These are phyloP conservation scores for Penicillium desertorum DNA, from an alignment of 495 filamentous ascomycete genomes.

Conservation along the genomic window DNA sequence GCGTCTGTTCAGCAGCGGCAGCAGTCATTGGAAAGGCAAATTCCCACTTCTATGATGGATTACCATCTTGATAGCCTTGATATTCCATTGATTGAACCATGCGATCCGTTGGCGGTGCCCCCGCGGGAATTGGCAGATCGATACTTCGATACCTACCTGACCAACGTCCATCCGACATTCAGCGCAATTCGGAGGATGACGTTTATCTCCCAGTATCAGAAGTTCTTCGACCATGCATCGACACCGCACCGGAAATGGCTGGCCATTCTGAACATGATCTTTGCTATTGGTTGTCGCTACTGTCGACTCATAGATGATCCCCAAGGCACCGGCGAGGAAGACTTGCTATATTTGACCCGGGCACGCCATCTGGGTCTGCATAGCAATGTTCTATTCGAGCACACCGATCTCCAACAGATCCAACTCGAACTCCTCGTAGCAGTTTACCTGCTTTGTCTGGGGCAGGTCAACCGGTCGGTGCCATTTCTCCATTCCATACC, in stretches of 20 bases:
- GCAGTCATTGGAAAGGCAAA: conserved; percentile 3
- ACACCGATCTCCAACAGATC: conserved; percentile 59
- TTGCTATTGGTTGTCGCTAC: conserved; percentile 59
- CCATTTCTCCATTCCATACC: neutral
- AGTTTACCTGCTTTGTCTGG: conserved; percentile 59
- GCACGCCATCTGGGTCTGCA: conserved; percentile 55
- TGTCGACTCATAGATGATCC: conserved; percentile 44
- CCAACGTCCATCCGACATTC: conserved; percentile 56
- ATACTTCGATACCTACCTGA: conserved; percentile 56
- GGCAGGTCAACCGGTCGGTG: conserved; percentile 60
- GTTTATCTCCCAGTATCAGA: conserved; percentile 43
- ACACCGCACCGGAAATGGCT: conserved; percentile 49
- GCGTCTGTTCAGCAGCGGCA: neutral
- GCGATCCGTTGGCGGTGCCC: conserved; percentile 54
- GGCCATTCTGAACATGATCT: conserved; percentile 62
- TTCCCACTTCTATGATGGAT: conserved; percentile 39
- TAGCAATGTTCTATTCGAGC: conserved; percentile 50
- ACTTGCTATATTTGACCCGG: conserved; percentile 56
- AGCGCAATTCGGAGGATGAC: conserved; percentile 50
- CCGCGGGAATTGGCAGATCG: conserved; percentile 49
- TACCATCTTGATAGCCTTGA: conserved; percentile 60
- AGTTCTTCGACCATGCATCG: conserved; percentile 29
- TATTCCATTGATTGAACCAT: conserved; percentile 39
- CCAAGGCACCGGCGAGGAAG: conserved; percentile 43
- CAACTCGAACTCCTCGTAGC: conserved; percentile 54